These are phyloP conservation scores for Amanita jacksonii DNA, from an alignment of 768 basidiomycete genomes.

Conservation along the genomic window DNA sequence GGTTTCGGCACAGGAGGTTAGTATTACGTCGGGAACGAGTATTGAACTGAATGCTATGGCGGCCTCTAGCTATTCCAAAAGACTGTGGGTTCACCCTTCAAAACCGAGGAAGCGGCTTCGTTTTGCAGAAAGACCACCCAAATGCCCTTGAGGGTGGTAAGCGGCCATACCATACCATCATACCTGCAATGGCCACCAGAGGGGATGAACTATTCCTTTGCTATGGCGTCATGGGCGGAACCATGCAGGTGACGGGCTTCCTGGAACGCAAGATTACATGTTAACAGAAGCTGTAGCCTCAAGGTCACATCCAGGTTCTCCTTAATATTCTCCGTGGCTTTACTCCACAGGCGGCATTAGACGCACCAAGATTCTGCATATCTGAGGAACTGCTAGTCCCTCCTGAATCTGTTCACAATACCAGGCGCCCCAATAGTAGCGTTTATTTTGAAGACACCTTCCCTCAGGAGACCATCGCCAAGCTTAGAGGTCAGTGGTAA, in stretches of 20 bases:
- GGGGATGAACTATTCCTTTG: slow-evolving; percentile 78
- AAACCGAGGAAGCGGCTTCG: slow-evolving; percentile 85
- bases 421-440: slow-evolving; percentile 69
- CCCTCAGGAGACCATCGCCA: slow-evolving; percentile 45
- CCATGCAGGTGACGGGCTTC: slow-evolving; percentile 57
- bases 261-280: background rate
- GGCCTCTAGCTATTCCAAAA: slow-evolving; percentile 77
- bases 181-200: slow-evolving; percentile 77
- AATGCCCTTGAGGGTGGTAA: slow-evolving; percentile 79
- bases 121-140: slow-evolving; percentile 70
- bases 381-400: slow-evolving; percentile 71
- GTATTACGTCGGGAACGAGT: too few species aligned
- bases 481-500: slow-evolving; percentile 50
- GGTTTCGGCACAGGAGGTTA: slow-evolving; percentile 86
- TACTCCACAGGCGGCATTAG: slow-evolving; percentile 82
- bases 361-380: slow-evolving; percentile 95
- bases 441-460: slow-evolving; percentile 89
- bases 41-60: too few species aligned
- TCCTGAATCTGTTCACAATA: slow-evolving; percentile 32
- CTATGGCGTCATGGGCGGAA: slow-evolving; percentile 90
- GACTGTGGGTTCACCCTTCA: slow-evolving; percentile 96
- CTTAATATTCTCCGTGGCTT: slow-evolving; percentile 85
- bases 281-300: slow-evolving; percentile 45
- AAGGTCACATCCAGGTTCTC: slow-evolving; percentile 93
- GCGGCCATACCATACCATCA: slow-evolving; percentile 86